Percentiles rank a stretch among this genome's conserved stretches.
These are phyloP conservation scores for Macadamia tetraphylla DNA, from an alignment of 164 flowering plant species.

Conservation along the genomic window DNA sequence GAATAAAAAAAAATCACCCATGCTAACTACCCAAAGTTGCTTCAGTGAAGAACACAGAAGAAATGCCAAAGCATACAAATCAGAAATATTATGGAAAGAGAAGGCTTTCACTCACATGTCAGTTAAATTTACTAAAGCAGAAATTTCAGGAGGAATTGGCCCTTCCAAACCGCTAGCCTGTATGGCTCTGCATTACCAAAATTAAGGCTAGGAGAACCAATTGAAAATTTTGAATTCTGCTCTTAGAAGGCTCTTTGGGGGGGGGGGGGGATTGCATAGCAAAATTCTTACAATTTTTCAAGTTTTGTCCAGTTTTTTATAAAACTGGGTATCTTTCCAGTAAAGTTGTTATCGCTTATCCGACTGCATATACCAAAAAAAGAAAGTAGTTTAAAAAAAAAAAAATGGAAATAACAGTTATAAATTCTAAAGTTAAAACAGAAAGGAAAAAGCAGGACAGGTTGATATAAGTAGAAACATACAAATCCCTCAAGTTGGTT, in stretches of 20 bases:
- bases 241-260: background rate
- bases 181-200: slow-evolving; percentile 38
- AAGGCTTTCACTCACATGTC: slow-evolving; percentile 37
- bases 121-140: slow-evolving; percentile 31
- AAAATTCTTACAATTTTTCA: background rate
- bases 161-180: slow-evolving; percentile 61
- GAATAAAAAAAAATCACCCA: background rate
- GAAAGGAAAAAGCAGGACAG: no score
- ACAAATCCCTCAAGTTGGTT: background rate
- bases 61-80: background rate
- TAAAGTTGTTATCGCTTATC: background rate
- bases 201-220: background rate
- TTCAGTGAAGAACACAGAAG: background rate
- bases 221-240: background rate
- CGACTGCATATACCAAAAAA: background rate
- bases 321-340: background rate
- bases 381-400: background rate
- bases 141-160: slow-evolving; percentile 58
- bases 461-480: background rate
- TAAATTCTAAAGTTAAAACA: background rate
- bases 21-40: background rate
- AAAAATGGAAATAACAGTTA: background rate
- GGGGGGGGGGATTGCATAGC: background rate
- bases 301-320: background rate
- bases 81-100: background rate